phyloP scores from a whole-genome alignment of 2,329 filamentous ascomycete genomes.

The Fusarium brachygibbosum region DNA sequence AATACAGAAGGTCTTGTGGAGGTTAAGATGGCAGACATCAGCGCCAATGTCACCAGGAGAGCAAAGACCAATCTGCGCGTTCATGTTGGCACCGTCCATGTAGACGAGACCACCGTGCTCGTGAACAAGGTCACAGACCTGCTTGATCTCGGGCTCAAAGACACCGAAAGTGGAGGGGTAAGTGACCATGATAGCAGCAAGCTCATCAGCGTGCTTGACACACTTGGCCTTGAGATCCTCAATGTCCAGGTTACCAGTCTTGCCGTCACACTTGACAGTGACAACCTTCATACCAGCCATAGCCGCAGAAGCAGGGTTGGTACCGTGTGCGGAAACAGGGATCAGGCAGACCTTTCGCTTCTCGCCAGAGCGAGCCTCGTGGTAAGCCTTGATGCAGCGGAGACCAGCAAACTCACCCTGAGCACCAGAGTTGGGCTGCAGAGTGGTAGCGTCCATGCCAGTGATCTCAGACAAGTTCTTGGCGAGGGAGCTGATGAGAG shows the following conservation, averaged over 20 bases:
- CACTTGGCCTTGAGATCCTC: conserved; percentile 91
- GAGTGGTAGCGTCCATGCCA: conserved; percentile 86
- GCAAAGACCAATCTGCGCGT: conserved; percentile 94
- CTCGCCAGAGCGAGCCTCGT: conserved; percentile 68
- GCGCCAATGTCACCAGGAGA: conserved; percentile 97
- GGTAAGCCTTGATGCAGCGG: conserved; percentile 87
- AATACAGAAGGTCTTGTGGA: conserved; percentile 99
- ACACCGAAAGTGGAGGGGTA: conserved; percentile 96
- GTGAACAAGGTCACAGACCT: conserved; percentile 88
- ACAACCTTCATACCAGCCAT: conserved; percentile 98
- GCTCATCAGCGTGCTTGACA: conserved; percentile 84
- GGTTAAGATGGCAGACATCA: conserved; percentile 95
- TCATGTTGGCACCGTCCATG: conserved; percentile 99
- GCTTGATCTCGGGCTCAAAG: conserved; percentile 90
- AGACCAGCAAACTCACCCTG: conserved; percentile 96
- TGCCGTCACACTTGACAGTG: conserved; percentile 87
- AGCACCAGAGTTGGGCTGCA: conserved; percentile 96
- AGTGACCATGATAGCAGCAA: conserved; percentile 95
- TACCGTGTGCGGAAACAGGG: conserved; percentile 94
- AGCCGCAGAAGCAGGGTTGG: conserved; percentile 93
- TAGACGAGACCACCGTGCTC: conserved; percentile 94
- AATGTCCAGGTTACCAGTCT: conserved; percentile 91
- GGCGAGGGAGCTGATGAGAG: conserved; percentile 79
- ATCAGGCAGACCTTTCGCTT: conserved; percentile 93
- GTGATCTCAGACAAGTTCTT: conserved; percentile 85